phyloP scores from a whole-genome alignment of 139 green algal genomes.

The Zygnema circumcarinatum region DNA sequence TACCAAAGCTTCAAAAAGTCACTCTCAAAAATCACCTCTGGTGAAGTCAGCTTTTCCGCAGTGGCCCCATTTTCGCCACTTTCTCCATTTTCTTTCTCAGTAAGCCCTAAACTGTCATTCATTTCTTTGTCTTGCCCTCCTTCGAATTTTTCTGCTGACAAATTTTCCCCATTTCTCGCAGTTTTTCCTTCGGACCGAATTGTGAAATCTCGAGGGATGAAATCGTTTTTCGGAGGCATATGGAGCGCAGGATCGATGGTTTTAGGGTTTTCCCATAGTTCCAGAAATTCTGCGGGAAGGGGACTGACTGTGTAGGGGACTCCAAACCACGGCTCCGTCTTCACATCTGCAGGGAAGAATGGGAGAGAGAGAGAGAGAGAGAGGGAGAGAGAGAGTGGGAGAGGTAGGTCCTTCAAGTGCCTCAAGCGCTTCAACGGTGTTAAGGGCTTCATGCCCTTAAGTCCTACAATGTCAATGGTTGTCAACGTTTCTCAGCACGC shows the following conservation, averaged over 20 bases:
- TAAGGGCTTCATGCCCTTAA: too few species aligned
- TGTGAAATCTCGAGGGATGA: conserved; percentile 68
- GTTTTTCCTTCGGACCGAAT: conserved; percentile 1
- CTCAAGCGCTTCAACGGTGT: too few species aligned
- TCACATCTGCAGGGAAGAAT: conserved; percentile 15
- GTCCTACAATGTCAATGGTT: too few species aligned
- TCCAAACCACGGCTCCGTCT: conserved; percentile 62
- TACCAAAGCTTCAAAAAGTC: conserved; percentile 80
- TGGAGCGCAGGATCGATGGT: conserved; percentile 62
- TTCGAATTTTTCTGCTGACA: not conserved
- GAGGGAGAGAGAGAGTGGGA: conserved; percentile 43
- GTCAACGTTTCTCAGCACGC: too few species aligned
- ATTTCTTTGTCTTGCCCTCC: not conserved
- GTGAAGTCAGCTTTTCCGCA: conserved; percentile 46
- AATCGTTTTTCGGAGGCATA: conserved; percentile 83
- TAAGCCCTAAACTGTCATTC: not conserved
- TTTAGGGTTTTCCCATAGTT: conserved; percentile 43
- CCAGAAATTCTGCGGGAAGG: conserved; percentile 23
- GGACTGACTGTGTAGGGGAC: conserved; percentile 42
- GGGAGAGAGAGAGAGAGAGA: not conserved
- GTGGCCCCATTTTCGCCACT: not conserved
- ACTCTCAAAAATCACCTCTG: conserved; percentile 71
- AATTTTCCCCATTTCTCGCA: not conserved
- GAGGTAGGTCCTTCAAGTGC: conserved; percentile 4
- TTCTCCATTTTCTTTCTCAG: not conserved